Evolutionary conservation across 2,329 filamentous ascomycete genomes (phyloP).

Genomic region (Zasmidium citrigriseum): DNA sequence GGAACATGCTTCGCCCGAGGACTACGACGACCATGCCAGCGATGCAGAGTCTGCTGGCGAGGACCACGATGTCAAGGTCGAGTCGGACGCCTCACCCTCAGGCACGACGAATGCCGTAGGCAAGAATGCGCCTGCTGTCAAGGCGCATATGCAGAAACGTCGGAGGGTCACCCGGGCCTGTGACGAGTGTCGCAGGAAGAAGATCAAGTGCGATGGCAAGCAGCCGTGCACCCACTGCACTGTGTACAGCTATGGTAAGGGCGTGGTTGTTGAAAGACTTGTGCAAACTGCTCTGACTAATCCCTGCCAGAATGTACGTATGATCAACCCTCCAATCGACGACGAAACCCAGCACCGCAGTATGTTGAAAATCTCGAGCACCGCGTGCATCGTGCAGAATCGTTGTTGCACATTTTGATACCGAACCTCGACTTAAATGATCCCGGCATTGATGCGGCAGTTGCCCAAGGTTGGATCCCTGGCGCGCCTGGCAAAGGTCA

Average conservation of each 20-base stretch:
- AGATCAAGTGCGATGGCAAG: slow-evolving; percentile 58
- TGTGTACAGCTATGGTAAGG: slow-evolving; percentile 93
- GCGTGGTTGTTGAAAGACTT: not conserved
- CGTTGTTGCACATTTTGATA: slow-evolving; percentile 74
- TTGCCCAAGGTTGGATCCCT: slow-evolving; percentile 47
- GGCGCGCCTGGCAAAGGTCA: slow-evolving; percentile 36
- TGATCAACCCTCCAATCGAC: slow-evolving; percentile 88
- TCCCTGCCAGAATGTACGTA: slow-evolving; percentile 77
- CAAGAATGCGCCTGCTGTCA: slow-evolving; percentile 23
- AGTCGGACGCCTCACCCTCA: slow-evolving; percentile 28
- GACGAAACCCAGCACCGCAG: slow-evolving; percentile 86
- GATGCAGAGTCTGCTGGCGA: slow-evolving; percentile 34
- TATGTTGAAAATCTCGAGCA: slow-evolving; percentile 89
- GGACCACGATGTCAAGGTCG: slow-evolving; percentile 32
- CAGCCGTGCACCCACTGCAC: slow-evolving; percentile 81
- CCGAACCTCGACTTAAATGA: slow-evolving; percentile 85
- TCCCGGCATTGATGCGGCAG: slow-evolving; percentile 74
- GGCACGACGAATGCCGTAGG: slow-evolving; percentile 11
- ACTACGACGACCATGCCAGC: slow-evolving; percentile 33
- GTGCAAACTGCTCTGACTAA: not conserved
- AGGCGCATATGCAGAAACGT: slow-evolving; percentile 57
- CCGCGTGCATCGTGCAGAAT: slow-evolving; percentile 79
- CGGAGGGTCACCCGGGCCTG: slow-evolving; percentile 87
- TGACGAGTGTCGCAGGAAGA: slow-evolving; percentile 77
- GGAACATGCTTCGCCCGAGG: slow-evolving; percentile 34